These are phyloP conservation scores for Dioscorea cayenensis DNA, from an alignment of 116 monocot genomes.

Conservation along the genomic window DNA sequence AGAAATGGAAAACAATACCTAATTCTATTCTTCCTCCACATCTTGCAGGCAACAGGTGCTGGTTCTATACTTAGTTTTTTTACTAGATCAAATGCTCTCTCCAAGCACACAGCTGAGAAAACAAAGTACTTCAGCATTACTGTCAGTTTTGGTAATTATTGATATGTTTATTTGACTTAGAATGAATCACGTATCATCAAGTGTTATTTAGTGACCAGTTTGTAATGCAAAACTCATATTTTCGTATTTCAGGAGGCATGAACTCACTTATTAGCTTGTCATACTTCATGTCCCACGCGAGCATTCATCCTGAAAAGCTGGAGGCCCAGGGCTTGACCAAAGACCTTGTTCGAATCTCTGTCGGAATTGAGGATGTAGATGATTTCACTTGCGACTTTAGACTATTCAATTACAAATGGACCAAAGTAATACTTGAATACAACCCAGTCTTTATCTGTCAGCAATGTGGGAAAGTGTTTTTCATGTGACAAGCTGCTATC, in stretches of 20 bases:
- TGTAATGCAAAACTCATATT: background rate
- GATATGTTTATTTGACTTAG: too few species aligned
- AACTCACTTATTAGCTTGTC: slow-evolving; percentile 92
- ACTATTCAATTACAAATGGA: slow-evolving; percentile 45
- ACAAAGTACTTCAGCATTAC: slow-evolving; percentile 82
- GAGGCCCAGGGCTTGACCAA: slow-evolving; percentile 79
- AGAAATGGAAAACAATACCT: background rate
- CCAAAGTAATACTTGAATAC: slow-evolving; percentile 16
- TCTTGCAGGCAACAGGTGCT: slow-evolving; percentile 84
- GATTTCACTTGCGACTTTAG: slow-evolving; percentile 78
- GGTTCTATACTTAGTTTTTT: slow-evolving; percentile 91
- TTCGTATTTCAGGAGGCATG: slow-evolving; percentile 61
- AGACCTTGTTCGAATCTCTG: slow-evolving; percentile 87
- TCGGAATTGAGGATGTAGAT: slow-evolving; percentile 84
- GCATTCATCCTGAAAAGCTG: slow-evolving; percentile 66
- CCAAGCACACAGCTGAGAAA: slow-evolving; percentile 77
- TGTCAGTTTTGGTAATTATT: slow-evolving; percentile 83
- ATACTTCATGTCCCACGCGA: slow-evolving; percentile 98
- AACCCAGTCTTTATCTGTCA: too few species aligned
- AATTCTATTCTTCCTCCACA: background rate
- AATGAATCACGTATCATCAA: background rate
- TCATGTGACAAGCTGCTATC: too few species aligned
- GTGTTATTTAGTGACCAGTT: background rate
- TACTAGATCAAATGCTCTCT: slow-evolving; percentile 82
- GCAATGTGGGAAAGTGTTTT: too few species aligned